Evolutionary conservation across 2,329 filamentous ascomycete species (phyloP), one percentile per base, ranked within the genome.

Genomic region (Botrytis paeoniae): DNA sequence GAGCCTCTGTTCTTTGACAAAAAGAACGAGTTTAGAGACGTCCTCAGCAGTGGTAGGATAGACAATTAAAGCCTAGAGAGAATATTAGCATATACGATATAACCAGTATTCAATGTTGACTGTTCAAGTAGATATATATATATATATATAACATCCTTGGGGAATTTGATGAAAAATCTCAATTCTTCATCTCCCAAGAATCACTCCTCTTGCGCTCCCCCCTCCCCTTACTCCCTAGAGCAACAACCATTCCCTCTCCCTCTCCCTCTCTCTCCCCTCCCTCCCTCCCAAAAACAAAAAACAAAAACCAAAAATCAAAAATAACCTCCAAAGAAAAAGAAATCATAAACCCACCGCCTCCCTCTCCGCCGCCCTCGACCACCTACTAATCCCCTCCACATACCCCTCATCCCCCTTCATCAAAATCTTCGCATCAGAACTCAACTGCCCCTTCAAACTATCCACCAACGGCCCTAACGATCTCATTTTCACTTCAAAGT

Each of bases 281-380:
- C 20, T 35, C 18, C 35, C 25, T 29, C 16, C 25, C 25, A 62
- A 63, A 4, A 29, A 20, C 18, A n/a, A 7, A 20, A 48, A n/a
- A 3, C 2, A 22, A 32, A 14, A 22, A 25, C 45, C 9, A 3
- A 48, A 35, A 41, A 16, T 1, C 16, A 41, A 5, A 41, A 6
- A 41, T 0, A 39, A n/a, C n/a, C n/a, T n/a, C 9, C 9, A 70
- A 8, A 14, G 45, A 32, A 9, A 45, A 48, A 48, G 29, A 7
- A 57, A 43, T 18, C 14, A 69, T 25, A 70, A 43, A 75, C 74
- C 45, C 51, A 78, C 77, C 62, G 77, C 77, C 7, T 63, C 59
- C 69, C 76, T 78, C 43, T 76, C 75, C 22, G 77, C 75, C 32
- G 75, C 73, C 18, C 59, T 64, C n/a, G 74, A 73, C 78, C 78